Percentiles rank a stretch among this genome's conserved stretches.
Evolutionary conservation across 2,329 filamentous ascomycete genomes (phyloP).

Genomic region (Trichoderma harzianum): DNA sequence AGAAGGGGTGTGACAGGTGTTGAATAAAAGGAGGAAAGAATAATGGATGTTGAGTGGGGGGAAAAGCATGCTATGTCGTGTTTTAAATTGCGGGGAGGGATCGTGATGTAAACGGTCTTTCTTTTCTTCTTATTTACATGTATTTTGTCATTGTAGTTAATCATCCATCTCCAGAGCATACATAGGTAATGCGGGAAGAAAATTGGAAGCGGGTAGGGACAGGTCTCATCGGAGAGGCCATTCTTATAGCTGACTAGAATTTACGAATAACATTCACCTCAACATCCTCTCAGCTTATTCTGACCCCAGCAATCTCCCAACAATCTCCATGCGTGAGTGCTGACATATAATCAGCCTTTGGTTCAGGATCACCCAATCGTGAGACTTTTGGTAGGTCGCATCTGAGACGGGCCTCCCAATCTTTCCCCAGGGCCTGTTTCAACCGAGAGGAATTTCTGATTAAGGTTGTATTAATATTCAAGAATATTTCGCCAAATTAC

Average conservation of each 20-base stretch:
- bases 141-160: slow-evolving; percentile 10
- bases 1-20: neutral
- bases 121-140: neutral
- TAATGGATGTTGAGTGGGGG: neutral
- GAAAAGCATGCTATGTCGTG: neutral
- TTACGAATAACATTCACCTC: slow-evolving; percentile 1
- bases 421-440: neutral
- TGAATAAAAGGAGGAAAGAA: neutral
- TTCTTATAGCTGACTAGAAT: slow-evolving; percentile 2
- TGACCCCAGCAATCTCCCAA: neutral
- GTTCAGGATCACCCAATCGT: neutral
- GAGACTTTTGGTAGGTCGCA: neutral
- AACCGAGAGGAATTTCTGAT: accelerated
- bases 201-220: slow-evolving; percentile 3
- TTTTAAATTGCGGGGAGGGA: neutral
- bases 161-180: neutral
- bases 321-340: neutral
- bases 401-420: neutral
- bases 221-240: neutral
- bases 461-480: neutral
- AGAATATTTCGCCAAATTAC: neutral
- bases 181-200: neutral
- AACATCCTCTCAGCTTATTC: neutral
- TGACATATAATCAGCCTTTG: neutral
- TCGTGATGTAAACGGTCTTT: slow-evolving; percentile 2